Percentiles rank a stretch among this genome's conserved stretches.
Conservation (phyloP, 2,329 filamentous ascomycete genomes). For the Hymenoscyphus albidus region DNA sequence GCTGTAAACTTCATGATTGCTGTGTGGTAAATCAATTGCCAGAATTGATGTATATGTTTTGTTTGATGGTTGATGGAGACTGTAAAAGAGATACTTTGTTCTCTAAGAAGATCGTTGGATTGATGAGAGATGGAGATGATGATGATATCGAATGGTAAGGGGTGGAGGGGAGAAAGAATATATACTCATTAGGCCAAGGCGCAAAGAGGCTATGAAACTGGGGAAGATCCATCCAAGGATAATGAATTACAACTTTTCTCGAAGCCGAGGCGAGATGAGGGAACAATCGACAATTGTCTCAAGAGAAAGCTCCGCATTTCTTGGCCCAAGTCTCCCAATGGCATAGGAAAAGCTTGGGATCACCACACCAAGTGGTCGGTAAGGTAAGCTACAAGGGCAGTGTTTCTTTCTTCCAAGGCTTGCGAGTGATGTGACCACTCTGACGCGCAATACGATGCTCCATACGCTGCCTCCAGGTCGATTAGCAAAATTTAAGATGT, state of each 20-base stretch:
- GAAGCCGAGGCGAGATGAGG: not conserved
- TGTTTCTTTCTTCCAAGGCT: not conserved
- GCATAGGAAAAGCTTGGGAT: not conserved
- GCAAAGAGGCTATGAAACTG: not conserved
- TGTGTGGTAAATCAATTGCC: not conserved
- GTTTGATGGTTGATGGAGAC: not conserved
- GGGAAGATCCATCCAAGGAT: not conserved
- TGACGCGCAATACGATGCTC: not conserved
- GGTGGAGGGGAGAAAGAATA: not conserved
- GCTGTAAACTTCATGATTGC: slow-evolving; percentile 11
- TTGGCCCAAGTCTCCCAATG: slow-evolving; percentile 1
- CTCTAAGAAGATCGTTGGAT: not conserved
- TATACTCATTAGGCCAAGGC: not conserved
- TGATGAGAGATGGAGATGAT: not conserved
- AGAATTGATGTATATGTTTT: not conserved
- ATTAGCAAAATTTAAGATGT: not conserved
- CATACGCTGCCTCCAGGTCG: not conserved
- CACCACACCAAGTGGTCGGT: not conserved
- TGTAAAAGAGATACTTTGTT: not conserved
- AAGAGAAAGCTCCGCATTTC: slow-evolving; percentile 5
- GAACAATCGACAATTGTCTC: not conserved
- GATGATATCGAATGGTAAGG: not conserved
- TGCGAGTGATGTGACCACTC: not conserved
- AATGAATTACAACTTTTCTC: not conserved
- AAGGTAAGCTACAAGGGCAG: not conserved